phyloP scores from a whole-genome alignment of 129 eudicot genomes.

The Tanacetum coccineum region DNA sequence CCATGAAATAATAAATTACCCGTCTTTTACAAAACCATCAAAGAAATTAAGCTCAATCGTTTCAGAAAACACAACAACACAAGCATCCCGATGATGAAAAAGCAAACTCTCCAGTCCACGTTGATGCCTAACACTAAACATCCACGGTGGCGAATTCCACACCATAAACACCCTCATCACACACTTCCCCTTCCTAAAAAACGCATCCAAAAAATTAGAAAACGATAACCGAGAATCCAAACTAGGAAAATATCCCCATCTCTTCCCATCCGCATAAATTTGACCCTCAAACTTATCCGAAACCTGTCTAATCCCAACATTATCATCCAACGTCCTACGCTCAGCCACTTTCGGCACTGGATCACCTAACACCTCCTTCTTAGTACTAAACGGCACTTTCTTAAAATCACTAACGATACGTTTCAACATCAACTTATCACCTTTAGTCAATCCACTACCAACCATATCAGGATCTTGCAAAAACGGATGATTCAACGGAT shows the following conservation, averaged over 20 bases:
- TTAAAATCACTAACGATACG: slow-evolving; percentile 53
- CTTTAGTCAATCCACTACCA: slow-evolving; percentile 63
- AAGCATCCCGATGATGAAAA: slow-evolving; percentile 71
- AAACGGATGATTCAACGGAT: slow-evolving; percentile 71
- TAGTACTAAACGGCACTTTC: slow-evolving; percentile 42
- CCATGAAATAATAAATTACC: slow-evolving; percentile 46
- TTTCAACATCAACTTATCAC: slow-evolving; percentile 59
- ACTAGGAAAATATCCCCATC: slow-evolving; percentile 97
- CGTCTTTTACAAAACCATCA: slow-evolving; percentile 59
- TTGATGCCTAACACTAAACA: slow-evolving; percentile 71
- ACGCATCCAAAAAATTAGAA: slow-evolving; percentile 67
- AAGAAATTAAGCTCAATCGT: slow-evolving; percentile 89
- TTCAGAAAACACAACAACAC: slow-evolving; percentile 83
- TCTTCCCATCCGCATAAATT: slow-evolving; percentile 72
- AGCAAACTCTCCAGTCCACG: slow-evolving; percentile 81
- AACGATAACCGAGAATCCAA: slow-evolving; percentile 55
- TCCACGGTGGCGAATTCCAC: slow-evolving; percentile 97
- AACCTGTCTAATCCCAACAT: slow-evolving; percentile 23
- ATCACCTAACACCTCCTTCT: slow-evolving; percentile 37
- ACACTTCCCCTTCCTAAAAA: slow-evolving; percentile 79
- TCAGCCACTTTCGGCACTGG: slow-evolving; percentile 32
- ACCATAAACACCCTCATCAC: slow-evolving; percentile 82
- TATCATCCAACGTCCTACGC: slow-evolving; percentile 46
- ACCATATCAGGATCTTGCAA: slow-evolving; percentile 80
- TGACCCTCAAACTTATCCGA: too few species aligned